Evolutionary conservation across 2,329 filamentous ascomycete species (phyloP).

Genomic region (Neonectria punicea): DNA sequence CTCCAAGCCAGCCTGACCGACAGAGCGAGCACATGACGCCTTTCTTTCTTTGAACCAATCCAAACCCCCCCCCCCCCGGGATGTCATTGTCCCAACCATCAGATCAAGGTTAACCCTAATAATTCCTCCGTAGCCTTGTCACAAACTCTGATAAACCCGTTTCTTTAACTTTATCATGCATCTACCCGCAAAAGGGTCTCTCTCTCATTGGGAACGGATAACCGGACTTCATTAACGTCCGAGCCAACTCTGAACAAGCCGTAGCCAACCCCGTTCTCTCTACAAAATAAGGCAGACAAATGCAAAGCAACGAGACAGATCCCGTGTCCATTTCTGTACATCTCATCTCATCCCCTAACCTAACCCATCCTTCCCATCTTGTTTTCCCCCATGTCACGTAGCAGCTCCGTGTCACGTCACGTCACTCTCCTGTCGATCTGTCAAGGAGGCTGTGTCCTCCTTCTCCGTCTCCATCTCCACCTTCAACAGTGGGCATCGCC

Average conservation of each 20-base stretch:
- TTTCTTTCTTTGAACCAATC: background rate
- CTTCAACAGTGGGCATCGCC: background rate
- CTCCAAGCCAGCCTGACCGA: background rate
- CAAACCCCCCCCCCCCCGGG: background rate
- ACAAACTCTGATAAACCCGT: background rate
- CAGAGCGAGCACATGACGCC: background rate
- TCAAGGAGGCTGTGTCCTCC: slow-evolving; percentile 11
- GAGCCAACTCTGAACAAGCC: background rate
- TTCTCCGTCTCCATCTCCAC: background rate
- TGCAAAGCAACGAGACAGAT: background rate
- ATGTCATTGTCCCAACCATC: background rate
- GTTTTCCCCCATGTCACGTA: slow-evolving; percentile 19
- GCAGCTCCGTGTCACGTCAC: slow-evolving; percentile 3
- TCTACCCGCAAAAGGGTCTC: background rate
- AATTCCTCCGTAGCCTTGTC: background rate
- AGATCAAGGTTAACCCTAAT: slow-evolving; percentile 1
- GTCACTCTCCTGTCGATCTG: background rate
- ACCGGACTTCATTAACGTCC: background rate
- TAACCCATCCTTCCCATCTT: background rate
- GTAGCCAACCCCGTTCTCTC: background rate
- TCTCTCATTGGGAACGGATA: background rate
- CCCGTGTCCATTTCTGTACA: background rate
- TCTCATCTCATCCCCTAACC: background rate
- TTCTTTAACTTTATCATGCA: background rate
- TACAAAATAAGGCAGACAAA: background rate